Base-by-base conservation (phyloP, 2,329 filamentous ascomycete genomes). In the Chaetomium sp. region DNA sequence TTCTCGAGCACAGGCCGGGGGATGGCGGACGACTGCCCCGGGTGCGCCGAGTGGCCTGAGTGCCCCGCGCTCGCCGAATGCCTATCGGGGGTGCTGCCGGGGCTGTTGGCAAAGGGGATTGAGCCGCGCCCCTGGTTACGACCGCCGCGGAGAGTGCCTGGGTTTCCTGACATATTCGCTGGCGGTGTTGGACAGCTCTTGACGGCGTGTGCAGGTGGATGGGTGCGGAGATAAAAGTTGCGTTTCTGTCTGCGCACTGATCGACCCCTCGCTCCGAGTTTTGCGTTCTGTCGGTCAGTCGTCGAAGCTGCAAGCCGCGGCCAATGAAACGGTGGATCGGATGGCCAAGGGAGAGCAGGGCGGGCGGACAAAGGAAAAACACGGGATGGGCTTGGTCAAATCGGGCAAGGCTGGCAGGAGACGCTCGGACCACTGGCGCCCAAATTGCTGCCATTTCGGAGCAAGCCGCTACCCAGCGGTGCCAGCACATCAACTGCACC, bases 1-100 rank as follows among this genome's bases (percentile, higher is more conserved):
- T 43, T 71, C 50, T 91, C 88, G 61, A 83, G 76, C 50, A 88
- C 82, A 46, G 88, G 88, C 66, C 88, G 81, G 64, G 87, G 87
- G 68, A 91, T 91, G 19, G 19, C 19, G 19, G 19, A 27, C 19
- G 19, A 27, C 19, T 27, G 19, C 19, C 19, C 19, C 19, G 19
- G 19, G 19, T 27, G 19, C 67, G 74, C 79, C 49, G 87, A 90
- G 12, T 43, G 35, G 57, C 76, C 65, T 54, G 73, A 27, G 19
- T 27, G 19, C 19, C 19, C 19, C 19, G 19, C 19, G 19, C 19
- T 27, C 19, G 19, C 19, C 19, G 19, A 27, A 27, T 27, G 19
- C 19, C 19, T 27, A 27, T 27, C 19, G 19, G 19, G 19, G 19
- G 19, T 27, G 19, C 19, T 27, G 19, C 19, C 73, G 56, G 81